Evolutionary conservation across 306 rosid genomes (phyloP).

Genomic region (Glycine latifolia): DNA sequence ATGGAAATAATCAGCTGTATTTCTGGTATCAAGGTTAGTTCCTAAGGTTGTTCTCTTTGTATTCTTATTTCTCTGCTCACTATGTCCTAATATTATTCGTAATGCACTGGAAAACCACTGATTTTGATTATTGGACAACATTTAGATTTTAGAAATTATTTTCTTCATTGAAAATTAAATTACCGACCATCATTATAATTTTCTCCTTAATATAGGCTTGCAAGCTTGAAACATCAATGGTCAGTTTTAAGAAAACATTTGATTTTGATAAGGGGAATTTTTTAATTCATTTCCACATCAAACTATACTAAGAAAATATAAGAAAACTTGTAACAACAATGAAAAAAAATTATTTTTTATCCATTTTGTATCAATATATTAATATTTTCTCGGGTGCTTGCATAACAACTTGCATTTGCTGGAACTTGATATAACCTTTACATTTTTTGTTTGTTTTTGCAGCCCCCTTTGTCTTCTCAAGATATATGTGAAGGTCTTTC

Average conservation of each 20-base stretch:
- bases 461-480: constrained; percentile 73
- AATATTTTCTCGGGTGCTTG: constrained; percentile 26
- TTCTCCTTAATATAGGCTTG: constrained; percentile 5
- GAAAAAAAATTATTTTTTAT: constrained; percentile 15
- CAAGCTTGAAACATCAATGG: constrained; percentile 13
- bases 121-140: constrained; percentile 5
- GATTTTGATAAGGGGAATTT: constrained; percentile 11
- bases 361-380: neutral
- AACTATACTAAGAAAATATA: constrained; percentile 7
- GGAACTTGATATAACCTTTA: constrained; percentile 33
- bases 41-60: constrained; percentile 19
- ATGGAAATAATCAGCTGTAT: constrained; percentile 87
- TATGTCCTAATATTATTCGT: too few species aligned
- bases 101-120: constrained; percentile 31
- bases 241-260: neutral
- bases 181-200: constrained; percentile 1
- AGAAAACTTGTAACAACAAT: neutral
- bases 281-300: constrained; percentile 19
- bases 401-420: constrained; percentile 19
- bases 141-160: neutral
- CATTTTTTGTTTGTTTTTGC: constrained; percentile 41
- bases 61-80: constrained; percentile 1
- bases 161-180: constrained; percentile 19
- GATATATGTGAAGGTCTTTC: constrained; percentile 58
- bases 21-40: constrained; percentile 94